Evolutionary conservation across 2,329 filamentous ascomycete genomes (phyloP), one percentile per base, ranked within the genome.

Genomic region (Xylariaceae sp.): DNA sequence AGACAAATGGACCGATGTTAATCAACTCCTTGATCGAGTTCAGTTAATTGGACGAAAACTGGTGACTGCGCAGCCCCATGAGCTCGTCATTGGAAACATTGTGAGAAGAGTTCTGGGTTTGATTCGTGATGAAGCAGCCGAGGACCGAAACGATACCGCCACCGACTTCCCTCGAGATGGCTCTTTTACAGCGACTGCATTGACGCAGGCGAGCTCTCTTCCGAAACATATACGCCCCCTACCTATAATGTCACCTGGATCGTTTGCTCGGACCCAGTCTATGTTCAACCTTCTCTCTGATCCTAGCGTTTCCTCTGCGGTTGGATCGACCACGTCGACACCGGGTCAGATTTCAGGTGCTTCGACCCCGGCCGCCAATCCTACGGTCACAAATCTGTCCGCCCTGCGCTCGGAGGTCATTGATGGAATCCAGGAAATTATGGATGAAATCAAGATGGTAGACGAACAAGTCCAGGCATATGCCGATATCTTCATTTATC

Each of bases 1-100:
- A 60, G 88, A 87, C 63, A 88, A 86, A 70, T 91, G 87, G 74
- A 80, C 80, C 58, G 87, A 92, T 70, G 86, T 91, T 46, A 81
- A 84, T 48, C 84, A 86, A 65, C 83, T 99, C 49, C 83, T 97
- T 56, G 82, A 86, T 64, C 85, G 89, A 61, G 85, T 99, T 58
- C 85, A 88, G 61, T 80, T 85, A 56, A 85, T 92, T 29, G 94
- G 94, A 53, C 81, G 84, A 63, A 83, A 85, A 53, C 78, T 99
- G 43, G 85, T 88, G 37, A 83, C 87, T 53, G 91, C 94, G 6
- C 90, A 95, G 65, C 92, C 92, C 12, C 83, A 87, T 57, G 94
- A 97, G 74, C 86, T 96, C 64, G 89, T 91, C 4, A 90, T 96
- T 44, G 92, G 91, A 50, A 99, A 99, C 67, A 91, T 99, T 63